Percentiles rank a stretch among this genome's conserved stretches.
These are phyloP conservation scores for Artemisia argyi DNA, from an alignment of 129 eudicot species.

Conservation along the genomic window DNA sequence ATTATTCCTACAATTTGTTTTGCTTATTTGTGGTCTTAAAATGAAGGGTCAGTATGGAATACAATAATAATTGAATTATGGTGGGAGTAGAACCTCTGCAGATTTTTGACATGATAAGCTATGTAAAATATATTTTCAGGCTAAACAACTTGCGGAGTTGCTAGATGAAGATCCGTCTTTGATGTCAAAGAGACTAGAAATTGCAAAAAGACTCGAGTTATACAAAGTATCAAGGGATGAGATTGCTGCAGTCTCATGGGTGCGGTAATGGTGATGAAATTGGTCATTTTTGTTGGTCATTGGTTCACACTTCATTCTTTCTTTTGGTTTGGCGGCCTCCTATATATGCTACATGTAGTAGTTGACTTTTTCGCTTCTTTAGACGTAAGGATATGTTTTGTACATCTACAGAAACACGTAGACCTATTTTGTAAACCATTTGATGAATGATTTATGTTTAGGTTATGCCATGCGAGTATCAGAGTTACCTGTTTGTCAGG, in stretches of 20 bases:
- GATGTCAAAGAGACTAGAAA: conserved; percentile 48
- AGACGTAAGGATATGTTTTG: conserved; percentile 19
- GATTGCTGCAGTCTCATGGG: conserved; percentile 57
- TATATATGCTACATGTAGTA: neutral
- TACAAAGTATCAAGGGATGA: conserved; percentile 62
- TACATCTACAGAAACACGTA: conserved; percentile 13
- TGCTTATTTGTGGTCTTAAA: neutral
- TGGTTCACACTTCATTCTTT: conserved; percentile 24
- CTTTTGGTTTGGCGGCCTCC: conserved; percentile 1
- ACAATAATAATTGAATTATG: neutral
- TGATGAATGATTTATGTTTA: neutral
- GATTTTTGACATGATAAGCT: neutral
- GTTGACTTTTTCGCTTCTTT: conserved; percentile 22
- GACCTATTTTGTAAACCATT: neutral
- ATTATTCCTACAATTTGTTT: neutral
- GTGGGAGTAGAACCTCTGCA: neutral
- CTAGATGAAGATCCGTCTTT: conserved; percentile 60
- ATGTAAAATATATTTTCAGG: conserved; percentile 32
- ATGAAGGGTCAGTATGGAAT: neutral
- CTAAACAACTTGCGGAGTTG: conserved; percentile 35
- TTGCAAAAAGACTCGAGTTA: conserved; percentile 50
- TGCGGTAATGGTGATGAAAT: conserved; percentile 31
- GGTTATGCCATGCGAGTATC: neutral
- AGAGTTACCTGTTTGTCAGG: neutral
- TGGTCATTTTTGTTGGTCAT: conserved; percentile 19